phyloP scores from a whole-genome alignment of 2,329 filamentous ascomycete genomes.

The Cadophora gregata region DNA sequence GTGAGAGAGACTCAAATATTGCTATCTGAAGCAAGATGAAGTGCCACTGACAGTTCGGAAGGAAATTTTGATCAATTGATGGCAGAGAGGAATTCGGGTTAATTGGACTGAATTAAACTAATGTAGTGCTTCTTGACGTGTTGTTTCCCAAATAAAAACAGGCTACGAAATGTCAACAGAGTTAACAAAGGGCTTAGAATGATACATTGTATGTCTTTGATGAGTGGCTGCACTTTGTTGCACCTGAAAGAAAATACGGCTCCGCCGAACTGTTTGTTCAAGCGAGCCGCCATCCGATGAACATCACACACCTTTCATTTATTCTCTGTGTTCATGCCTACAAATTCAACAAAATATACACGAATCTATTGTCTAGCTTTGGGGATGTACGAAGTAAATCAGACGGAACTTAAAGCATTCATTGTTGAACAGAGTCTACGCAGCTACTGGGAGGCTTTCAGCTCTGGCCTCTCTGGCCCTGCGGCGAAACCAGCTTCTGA shows the following conservation, averaged over 20 bases:
- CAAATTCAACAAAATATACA: not conserved
- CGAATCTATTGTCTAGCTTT: too few species aligned
- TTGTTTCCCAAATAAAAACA: not conserved
- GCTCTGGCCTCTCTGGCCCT: too few species aligned
- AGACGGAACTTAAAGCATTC: too few species aligned
- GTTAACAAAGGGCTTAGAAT: not conserved
- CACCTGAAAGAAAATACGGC: not conserved
- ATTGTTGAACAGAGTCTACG: too few species aligned
- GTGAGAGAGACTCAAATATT: not conserved
- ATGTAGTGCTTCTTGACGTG: not conserved
- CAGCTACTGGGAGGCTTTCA: too few species aligned
- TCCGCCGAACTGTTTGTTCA: not conserved
- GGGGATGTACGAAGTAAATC: too few species aligned
- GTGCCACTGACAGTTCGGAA: not conserved
- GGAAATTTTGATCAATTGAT: too few species aligned
- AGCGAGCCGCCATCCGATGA: not conserved
- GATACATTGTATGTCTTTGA: not conserved
- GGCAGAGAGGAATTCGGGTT: too few species aligned
- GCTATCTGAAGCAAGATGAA: not conserved
- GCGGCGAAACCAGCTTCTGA: too few species aligned
- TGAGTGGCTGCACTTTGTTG: not conserved
- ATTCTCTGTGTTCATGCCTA: not conserved
- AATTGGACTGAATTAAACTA: not conserved
- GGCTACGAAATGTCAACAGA: not conserved
- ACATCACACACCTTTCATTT: not conserved